phyloP scores from a whole-genome alignment of 805 yeast species.

The Blastobotrys attinorum region DNA sequence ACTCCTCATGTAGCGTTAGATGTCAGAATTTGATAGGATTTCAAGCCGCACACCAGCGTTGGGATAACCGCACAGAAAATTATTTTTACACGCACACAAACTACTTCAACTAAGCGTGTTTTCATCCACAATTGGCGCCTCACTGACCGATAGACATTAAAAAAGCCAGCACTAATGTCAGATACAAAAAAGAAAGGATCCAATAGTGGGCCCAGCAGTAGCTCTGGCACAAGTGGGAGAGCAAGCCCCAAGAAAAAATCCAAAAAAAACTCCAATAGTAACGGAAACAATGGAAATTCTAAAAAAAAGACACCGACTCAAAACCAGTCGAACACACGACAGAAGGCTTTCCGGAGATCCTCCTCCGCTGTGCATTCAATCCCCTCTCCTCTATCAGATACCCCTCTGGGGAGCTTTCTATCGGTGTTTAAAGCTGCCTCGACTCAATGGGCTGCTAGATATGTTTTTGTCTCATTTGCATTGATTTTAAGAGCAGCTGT shows the following conservation, averaged over 20 bases:
- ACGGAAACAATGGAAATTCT: background rate
- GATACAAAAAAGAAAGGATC: background rate
- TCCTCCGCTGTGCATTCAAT: slow-evolving; percentile 1
- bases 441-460: slow-evolving; percentile 86
- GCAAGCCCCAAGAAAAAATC: background rate
- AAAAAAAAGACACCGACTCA: background rate
- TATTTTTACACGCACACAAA: no score
- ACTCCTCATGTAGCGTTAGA: no score
- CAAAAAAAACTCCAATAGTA: background rate
- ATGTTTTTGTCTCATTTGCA: slow-evolving; percentile 50
- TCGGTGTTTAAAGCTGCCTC: slow-evolving; percentile 71
- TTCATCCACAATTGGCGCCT: no score
- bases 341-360: background rate
- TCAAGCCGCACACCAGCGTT: no score
- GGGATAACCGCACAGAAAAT: no score
- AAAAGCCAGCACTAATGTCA: background rate
- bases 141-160: background rate
- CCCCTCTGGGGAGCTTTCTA: slow-evolving; percentile 74
- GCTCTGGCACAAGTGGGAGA: background rate
- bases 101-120: no score
- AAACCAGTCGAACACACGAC: background rate
- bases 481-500: slow-evolving; percentile 74
- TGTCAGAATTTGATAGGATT: no score
- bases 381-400: slow-evolving; percentile 35
- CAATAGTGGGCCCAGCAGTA: background rate